Base-by-base conservation (phyloP, 352 stramenopile genomes). In the Phytophthora litchii region DNA sequence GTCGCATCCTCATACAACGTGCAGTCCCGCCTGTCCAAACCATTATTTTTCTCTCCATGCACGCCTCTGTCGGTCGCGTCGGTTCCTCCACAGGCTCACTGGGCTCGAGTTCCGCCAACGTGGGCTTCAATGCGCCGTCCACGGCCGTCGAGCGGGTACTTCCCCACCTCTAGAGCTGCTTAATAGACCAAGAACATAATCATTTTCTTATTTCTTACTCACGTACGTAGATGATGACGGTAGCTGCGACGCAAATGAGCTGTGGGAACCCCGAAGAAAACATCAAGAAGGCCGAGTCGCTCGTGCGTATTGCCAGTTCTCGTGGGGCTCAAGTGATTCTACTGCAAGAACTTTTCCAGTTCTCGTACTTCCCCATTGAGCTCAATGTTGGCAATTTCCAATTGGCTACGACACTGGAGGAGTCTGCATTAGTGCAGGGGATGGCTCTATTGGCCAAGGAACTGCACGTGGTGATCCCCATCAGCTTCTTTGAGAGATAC, bases 311-410 rank as follows among this genome's bases (percentile, higher is more conserved):
- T 37, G 91, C 91, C 41, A 91, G 88, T 27, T 91, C 82, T 11
- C 86, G 88, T 52, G 89, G 88, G 19, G 87, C 89, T 29, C 84
- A 96, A 56, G 83, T 97, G 32, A 92, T 97, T 58, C 60, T 97
- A 47, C 69, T 97, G 36, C 91, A 97, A 66, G 91, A 97, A 54
- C 64, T 97, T 2, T 97, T 97, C 70, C 76, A 94, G 59, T 92
- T 92, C 43, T 88, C 76, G 43, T 97, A 97, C 66, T 97, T 97
- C 63, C 91, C 87, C 41, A 94, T 97, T 50, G 88, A 97, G 59
- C 76, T 96, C 47, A 94, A 92, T 32, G 78, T 83, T 16, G 67
- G 85, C 54, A 94, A 96, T 60, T 97, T 97, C 59, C 79, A 89
- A 48, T 61, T 95, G 42, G 91, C 91, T 6, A 94, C 92, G 53